Percentiles rank a stretch among this genome's conserved stretches.
Conservation (phyloP, 1,139 yeast genomes). For the Hanseniaspora sp. region DNA sequence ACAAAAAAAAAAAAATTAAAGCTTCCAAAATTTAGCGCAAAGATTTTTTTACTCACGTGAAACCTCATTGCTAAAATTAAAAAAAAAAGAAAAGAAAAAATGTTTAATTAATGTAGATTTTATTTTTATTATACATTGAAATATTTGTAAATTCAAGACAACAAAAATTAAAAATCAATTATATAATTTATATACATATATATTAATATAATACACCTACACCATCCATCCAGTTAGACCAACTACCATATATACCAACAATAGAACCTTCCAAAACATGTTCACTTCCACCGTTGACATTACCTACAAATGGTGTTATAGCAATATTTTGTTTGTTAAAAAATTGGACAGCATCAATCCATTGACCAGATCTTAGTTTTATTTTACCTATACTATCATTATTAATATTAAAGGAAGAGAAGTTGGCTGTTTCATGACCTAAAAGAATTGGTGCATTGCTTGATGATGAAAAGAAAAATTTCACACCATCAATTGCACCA, state of each 20-base stretch:
- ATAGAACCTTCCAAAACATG: slow-evolving; percentile 47
- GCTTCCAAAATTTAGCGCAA: no score
- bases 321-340: slow-evolving; percentile 47
- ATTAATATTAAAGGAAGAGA: slow-evolving; percentile 43
- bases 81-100: no score
- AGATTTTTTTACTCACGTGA: no score
- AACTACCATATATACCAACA: slow-evolving; percentile 58
- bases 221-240: slow-evolving; percentile 61
- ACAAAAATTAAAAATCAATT: no score
- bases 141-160: no score
- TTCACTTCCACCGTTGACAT: slow-evolving; percentile 54
- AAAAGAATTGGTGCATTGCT: slow-evolving; percentile 33
- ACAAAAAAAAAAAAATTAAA: no score
- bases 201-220: slow-evolving; percentile 38
- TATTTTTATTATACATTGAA: neutral
- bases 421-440: slow-evolving; percentile 53
- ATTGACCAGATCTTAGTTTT: slow-evolving; percentile 61
- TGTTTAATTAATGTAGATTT: neutral
- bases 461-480: slow-evolving; percentile 11
- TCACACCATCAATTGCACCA: slow-evolving; percentile 65
- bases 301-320: slow-evolving; percentile 47
- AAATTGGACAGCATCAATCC: slow-evolving; percentile 79
- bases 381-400: slow-evolving; percentile 56
- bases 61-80: no score
- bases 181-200: no score